Conservation (phyloP, 495 filamentous ascomycete species). For the Mytilinidion resinicola region DNA sequence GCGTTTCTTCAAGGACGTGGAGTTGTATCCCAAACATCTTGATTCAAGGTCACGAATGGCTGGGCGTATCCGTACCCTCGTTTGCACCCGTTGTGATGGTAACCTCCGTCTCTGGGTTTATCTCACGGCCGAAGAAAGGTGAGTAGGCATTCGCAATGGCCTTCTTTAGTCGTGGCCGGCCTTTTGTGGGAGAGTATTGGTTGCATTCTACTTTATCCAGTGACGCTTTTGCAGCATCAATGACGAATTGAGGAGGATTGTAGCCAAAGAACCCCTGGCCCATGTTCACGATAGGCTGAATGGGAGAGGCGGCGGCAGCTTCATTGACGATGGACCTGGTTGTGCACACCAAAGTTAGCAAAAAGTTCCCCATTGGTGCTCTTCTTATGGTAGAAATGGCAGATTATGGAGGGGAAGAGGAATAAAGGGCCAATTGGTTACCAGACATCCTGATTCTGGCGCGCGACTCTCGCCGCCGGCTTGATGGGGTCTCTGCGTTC, state of each 20-base stretch:
- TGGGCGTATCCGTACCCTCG: constrained; percentile 53
- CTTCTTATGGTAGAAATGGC: too few relatives aligned
- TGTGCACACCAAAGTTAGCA: not conserved
- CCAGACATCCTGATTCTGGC: constrained; percentile 91
- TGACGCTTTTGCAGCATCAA: constrained; percentile 83
- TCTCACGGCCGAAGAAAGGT: constrained; percentile 67
- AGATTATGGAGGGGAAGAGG: not conserved
- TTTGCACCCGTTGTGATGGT: constrained; percentile 95
- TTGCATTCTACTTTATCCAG: constrained; percentile 95
- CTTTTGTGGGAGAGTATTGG: constrained; percentile 94
- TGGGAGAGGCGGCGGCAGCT: constrained; percentile 73
- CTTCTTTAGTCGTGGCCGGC: constrained; percentile 81
- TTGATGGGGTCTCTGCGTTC: constrained; percentile 42
- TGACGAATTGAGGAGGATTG: constrained; percentile 86
- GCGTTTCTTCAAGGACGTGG: too few relatives aligned
- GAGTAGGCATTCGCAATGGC: constrained; percentile 88
- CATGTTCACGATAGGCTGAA: constrained; percentile 91
- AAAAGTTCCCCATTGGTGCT: not conserved
- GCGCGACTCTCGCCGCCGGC: constrained; percentile 73
- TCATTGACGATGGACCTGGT: constrained; percentile 91
- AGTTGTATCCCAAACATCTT: too few relatives aligned
- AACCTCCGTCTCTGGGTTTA: constrained; percentile 87
- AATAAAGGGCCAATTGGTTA: constrained; percentile 35
- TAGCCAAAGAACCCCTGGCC: constrained; percentile 98
- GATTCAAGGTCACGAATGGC: too few relatives aligned